These are phyloP conservation scores for Coemansia sp. DNA, from an alignment of 192 early-diverging fungal species.

Conservation along the genomic window DNA sequence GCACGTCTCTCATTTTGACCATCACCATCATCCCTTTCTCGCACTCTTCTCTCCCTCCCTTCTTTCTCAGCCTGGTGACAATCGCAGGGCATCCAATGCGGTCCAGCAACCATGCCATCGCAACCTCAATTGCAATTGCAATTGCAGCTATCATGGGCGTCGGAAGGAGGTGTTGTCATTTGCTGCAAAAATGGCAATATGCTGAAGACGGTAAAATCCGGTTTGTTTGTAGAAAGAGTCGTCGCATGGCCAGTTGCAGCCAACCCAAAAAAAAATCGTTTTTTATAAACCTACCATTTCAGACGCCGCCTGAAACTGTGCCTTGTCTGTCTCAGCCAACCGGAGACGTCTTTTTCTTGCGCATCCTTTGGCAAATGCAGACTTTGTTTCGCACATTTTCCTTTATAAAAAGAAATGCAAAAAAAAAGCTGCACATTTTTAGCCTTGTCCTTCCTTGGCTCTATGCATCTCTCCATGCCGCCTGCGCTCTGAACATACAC, in stretches of 20 bases:
- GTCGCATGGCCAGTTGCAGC: neutral
- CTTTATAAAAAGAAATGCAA: constrained; percentile 9
- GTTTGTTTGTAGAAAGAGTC: neutral
- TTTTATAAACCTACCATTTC: neutral
- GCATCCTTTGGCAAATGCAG: neutral
- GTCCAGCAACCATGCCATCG: neutral
- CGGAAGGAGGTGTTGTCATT: neutral
- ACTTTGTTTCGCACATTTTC: neutral
- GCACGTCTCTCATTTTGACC: neutral
- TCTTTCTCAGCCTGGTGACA: neutral
- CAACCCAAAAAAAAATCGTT: neutral
- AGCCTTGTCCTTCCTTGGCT: neutral
- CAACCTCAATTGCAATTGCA: neutral
- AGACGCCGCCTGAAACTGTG: neutral
- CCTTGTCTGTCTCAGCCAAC: neutral
- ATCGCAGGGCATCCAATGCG: neutral
- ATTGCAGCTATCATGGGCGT: neutral
- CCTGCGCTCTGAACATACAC: neutral
- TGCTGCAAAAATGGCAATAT: neutral
- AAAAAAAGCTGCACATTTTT: neutral
- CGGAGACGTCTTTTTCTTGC: neutral
- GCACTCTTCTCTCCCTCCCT: neutral
- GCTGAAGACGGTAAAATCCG: neutral
- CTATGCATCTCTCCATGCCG: neutral
- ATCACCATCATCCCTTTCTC: neutral